Conservation (phyloP, 805 yeast species). For the Maudiozyma bulderi region DNA sequence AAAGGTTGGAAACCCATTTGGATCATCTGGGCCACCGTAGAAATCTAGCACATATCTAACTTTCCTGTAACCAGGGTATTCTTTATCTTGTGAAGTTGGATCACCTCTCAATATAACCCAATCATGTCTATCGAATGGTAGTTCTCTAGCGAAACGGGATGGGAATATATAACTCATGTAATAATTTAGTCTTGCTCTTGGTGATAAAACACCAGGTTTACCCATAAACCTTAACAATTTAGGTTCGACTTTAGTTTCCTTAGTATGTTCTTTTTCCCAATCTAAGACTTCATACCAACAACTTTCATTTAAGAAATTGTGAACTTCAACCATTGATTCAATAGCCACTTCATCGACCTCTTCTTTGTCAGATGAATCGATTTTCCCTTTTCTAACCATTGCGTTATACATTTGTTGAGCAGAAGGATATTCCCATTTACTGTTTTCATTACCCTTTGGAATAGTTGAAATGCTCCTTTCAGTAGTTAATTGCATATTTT, state of each 20-base stretch:
- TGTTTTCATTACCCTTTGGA: slow-evolving; percentile 71
- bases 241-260: slow-evolving; percentile 49
- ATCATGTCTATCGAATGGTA: slow-evolving; percentile 97
- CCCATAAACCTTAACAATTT: slow-evolving; percentile 83
- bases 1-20: slow-evolving; percentile 83
- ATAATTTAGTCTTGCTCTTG: slow-evolving; percentile 69
- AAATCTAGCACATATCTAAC: slow-evolving; percentile 93
- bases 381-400: slow-evolving; percentile 86
- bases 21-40: slow-evolving; percentile 90
- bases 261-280: slow-evolving; percentile 78
- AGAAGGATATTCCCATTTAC: slow-evolving; percentile 97
- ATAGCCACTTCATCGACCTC: slow-evolving; percentile 94
- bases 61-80: slow-evolving; percentile 43
- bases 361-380: slow-evolving; percentile 37
- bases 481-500: slow-evolving; percentile 66
- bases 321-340: slow-evolving; percentile 93
- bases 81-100: slow-evolving; percentile 25
- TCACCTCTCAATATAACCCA: slow-evolving; percentile 84
- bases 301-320: slow-evolving; percentile 91
- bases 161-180: slow-evolving; percentile 65
- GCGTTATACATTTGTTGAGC: slow-evolving; percentile 99
- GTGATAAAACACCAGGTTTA: slow-evolving; percentile 77
- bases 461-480: slow-evolving; percentile 76
- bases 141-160: slow-evolving; percentile 54
- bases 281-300: slow-evolving; percentile 91